These are phyloP conservation scores for Ustilago bromivora DNA, from an alignment of 1,284 basidiomycete genomes.

Conservation along the genomic window DNA sequence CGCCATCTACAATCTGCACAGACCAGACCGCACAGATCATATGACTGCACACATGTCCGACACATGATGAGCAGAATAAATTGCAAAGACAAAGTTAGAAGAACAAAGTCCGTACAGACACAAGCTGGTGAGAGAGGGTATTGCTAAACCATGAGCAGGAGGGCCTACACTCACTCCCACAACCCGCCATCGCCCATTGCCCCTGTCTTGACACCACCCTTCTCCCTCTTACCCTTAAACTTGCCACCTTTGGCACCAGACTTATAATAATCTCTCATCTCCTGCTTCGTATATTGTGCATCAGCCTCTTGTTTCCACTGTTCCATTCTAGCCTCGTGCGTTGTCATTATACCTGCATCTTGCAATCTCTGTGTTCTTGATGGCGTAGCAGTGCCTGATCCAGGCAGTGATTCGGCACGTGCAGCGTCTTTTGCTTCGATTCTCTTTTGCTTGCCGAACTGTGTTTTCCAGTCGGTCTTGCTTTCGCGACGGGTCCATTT, in stretches of 20 bases:
- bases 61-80: no score
- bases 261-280: slow-evolving; percentile 65
- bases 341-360: slow-evolving; percentile 55
- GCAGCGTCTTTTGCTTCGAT: slow-evolving; percentile 52
- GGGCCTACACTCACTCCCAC: slow-evolving; percentile 47
- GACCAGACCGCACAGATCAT: no score
- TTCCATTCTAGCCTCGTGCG: slow-evolving; percentile 50
- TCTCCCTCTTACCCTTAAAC: slow-evolving; percentile 61
- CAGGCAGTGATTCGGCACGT: slow-evolving; percentile 37
- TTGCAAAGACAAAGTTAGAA: no score
- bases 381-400: slow-evolving; percentile 47
- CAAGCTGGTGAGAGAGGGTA: neutral
- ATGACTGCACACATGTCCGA: no score
- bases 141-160: neutral
- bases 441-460: slow-evolving; percentile 42
- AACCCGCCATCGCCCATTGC: slow-evolving; percentile 53
- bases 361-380: slow-evolving; percentile 55
- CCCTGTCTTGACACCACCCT: slow-evolving; percentile 60
- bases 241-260: slow-evolving; percentile 60
- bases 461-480: slow-evolving; percentile 63
- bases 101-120: no score
- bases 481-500: slow-evolving; percentile 64
- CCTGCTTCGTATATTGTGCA: slow-evolving; percentile 47
- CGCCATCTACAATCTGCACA: neutral
- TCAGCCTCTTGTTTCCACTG: slow-evolving; percentile 58